A percentile compares a stretch with the other conserved stretches of the same genome.
phyloP scores from a whole-genome alignment of 345 rosid genomes.

The Dimocarpus longan region DNA sequence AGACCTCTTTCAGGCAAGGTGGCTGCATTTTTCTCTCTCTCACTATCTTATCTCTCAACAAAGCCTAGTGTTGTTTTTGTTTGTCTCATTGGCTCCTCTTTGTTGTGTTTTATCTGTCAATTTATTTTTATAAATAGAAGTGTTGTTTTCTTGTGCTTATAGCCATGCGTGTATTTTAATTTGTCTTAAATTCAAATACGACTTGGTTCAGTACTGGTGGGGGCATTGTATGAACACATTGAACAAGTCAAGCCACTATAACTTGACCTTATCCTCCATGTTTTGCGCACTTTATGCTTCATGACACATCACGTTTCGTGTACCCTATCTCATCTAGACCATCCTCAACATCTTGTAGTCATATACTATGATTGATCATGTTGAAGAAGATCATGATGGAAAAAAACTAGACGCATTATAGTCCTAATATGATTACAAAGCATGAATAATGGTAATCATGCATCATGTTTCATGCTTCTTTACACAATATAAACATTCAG shows the following conservation, averaged over 20 bases:
- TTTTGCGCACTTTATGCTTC: neutral
- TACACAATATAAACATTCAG: neutral
- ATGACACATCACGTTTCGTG: neutral
- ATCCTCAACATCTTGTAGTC: neutral
- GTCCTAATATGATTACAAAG: neutral
- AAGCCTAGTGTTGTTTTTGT: neutral
- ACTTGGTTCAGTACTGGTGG: constrained; percentile 8
- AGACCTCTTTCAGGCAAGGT: constrained; percentile 43
- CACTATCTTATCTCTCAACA: neutral
- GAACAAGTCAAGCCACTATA: constrained; percentile 32
- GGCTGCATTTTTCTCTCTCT: constrained; percentile 35
- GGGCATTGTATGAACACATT: constrained; percentile 16
- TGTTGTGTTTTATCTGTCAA: constrained; percentile 7
- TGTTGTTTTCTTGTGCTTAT: neutral
- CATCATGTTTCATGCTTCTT: neutral
- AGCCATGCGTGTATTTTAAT: neutral
- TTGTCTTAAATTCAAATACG: neutral
- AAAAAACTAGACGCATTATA: neutral
- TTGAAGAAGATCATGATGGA: neutral
- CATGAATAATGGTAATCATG: neutral
- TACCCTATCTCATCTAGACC: neutral
- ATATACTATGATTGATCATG: neutral
- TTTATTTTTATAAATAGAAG: neutral
- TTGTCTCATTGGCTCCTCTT: constrained; percentile 11
- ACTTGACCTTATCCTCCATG: constrained; percentile 26